Base-by-base conservation (phyloP, 2,329 filamentous ascomycete genomes). In the Diplodia intermedia region DNA sequence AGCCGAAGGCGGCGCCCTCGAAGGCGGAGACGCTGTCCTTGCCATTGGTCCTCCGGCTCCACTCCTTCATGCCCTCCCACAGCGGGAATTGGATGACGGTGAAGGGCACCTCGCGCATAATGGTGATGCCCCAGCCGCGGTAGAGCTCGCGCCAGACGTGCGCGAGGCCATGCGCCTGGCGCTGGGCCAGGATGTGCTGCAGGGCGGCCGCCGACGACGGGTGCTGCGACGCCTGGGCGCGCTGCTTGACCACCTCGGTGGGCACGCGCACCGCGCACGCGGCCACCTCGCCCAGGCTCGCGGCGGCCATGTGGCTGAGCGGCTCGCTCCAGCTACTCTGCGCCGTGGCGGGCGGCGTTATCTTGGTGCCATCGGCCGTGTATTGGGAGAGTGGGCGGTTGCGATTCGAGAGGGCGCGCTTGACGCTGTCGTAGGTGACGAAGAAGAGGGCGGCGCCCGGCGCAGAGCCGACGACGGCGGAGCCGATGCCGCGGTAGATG, bases 401-500 rank as follows among this genome's bases (percentile, higher is more conserved):
- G 18, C 66, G 63, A 11, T 71, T 65, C 3, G 76, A 53, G 4
- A 79, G 69, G 20, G 69, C 47, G 9, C 77, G 75, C 70, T 80
- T 97, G 62, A 90, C 83, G 65, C 86, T 84, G 81, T 97, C 94
- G 84, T 97, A 97, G 65, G 93, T 95, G 77, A 92, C 91, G 86
- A 99, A 99, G 88, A 99, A 99, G 76, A 97, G 91, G 53, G 95
- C 94, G 1, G 96, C 95, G 67, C 93, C 93, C 0, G 95, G 95
- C 0, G 95, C 94, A 56, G 92, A 97, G 36, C 96, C 95, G 68
- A 97, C 90, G 62, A 98, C 84, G 0, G 94, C 93, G 68, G 89
- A 92, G 60, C 94, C 95, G 18, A 99, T 89, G 77, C 95, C 95
- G 55, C 92, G 90, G 84, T 99, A 99, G 74, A 98, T 92, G 70